Base-by-base conservation (phyloP, 2,329 filamentous ascomycete genomes). In the Capronia coronata region DNA sequence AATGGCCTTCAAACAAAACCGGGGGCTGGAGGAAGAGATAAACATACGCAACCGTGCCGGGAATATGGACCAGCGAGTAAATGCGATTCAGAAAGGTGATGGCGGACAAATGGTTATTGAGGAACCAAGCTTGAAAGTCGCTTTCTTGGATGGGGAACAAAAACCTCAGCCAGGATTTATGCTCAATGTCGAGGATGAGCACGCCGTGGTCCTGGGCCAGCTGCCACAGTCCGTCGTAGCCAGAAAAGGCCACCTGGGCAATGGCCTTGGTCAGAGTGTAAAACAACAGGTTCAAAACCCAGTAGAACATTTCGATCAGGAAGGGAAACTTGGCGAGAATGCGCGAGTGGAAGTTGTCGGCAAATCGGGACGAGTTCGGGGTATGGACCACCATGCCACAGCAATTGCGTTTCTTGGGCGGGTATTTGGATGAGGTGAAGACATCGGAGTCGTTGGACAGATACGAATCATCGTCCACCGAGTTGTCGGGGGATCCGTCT, bases 281-380 rank as follows among this genome's bases (percentile, higher is more conserved):
- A 62, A 83, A 80, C 39, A 75, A 70, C 56, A 82, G 77, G 61
- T 81, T 84, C 58, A 85, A 72, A 37, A 76, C 72, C 82, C 82
- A 86, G 68, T 86, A 86, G 64, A 85, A 84, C 80, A 86, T 85
- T 65, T 86, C 82, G 42, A 86, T 74, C 47, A 86, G 65, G 62
- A 86, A 86, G 3, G 83, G 82, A 57, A 80, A 84, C 61, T 81
- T 82, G 63, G 83, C 77, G 51, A 85, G 69, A 48, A 84, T 72
- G 21, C 80, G 72, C 53, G 77, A 82, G 63, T 84, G 81, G 42
- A 76, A 63, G 62, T 83, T 67, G 52, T 75, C 71, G 32, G 74
- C 71, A 64, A 82, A 85, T n/a, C 77, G 74, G 2, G 76, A 76
- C 2, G 79, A 77, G 59, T 81, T 82, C 9, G 79, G 79, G 4